A percentile compares a stretch with the other conserved stretches of the same genome.
phyloP scores from a whole-genome alignment of 768 basidiomycete genomes.

The Mycena maculata region DNA sequence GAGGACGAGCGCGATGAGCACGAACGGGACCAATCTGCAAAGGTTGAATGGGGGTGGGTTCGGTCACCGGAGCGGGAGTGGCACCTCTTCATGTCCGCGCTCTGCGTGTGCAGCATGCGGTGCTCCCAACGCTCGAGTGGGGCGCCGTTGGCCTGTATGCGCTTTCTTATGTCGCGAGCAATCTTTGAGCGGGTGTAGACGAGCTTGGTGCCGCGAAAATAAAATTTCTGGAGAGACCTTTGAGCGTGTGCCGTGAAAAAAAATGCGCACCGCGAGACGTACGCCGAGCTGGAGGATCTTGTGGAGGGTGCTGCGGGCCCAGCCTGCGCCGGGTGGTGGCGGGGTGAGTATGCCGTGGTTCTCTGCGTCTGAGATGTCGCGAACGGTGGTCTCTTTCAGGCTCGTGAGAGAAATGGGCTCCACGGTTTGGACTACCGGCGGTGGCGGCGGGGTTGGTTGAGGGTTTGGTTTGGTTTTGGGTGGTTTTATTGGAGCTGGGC shows the following conservation, averaged over 20 bases:
- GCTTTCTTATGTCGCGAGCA: constrained; percentile 62
- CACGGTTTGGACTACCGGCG: constrained; percentile 30
- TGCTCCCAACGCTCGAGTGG: constrained; percentile 75
- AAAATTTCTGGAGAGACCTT: constrained; percentile 76
- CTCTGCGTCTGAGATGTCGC: constrained; percentile 74
- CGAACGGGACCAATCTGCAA: constrained; percentile 79
- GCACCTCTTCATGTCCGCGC: constrained; percentile 78
- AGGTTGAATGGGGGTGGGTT: constrained; percentile 25
- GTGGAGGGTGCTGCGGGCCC: constrained; percentile 62
- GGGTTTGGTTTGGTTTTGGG: constrained; percentile 19
- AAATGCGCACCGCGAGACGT: constrained; percentile 33
- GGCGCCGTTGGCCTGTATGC: constrained; percentile 69
- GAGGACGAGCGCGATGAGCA: constrained; percentile 76
- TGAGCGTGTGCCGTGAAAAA: background rate
- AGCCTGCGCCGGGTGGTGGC: constrained; percentile 70
- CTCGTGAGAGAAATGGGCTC: constrained; percentile 38
- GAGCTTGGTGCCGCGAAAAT: constrained; percentile 79
- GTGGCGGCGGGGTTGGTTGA: constrained; percentile 35
- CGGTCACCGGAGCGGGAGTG: constrained; percentile 24
- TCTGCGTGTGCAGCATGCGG: constrained; percentile 74
- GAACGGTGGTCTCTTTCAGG: constrained; percentile 64
- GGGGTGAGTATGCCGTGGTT: constrained; percentile 76
- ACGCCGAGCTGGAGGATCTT: constrained; percentile 61
- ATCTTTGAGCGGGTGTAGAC: constrained; percentile 72
- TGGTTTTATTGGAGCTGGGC: constrained; percentile 22